Evolutionary conservation across 495 filamentous ascomycete species (phyloP).

Genomic region (Cenococcum geophilum): DNA sequence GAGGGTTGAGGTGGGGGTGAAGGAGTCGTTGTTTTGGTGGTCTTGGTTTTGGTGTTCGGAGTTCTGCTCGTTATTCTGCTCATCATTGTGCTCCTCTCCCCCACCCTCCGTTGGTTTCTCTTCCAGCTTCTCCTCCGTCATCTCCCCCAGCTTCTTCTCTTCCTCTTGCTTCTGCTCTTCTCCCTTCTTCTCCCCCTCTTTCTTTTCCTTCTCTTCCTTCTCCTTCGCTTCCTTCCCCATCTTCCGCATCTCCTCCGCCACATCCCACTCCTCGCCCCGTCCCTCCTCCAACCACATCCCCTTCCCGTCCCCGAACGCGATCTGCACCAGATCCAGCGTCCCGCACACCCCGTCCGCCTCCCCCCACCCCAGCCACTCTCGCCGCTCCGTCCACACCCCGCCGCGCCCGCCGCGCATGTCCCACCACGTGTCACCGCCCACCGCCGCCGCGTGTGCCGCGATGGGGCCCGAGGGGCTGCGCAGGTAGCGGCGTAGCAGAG

Average conservation of each 20-base stretch:
- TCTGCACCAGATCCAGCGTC: conserved; percentile 41
- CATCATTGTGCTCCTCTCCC: conserved; percentile 44
- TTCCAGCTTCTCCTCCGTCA: background rate
- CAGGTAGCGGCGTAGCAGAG: conserved; percentile 26
- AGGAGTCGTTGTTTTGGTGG: no score
- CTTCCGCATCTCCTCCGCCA: background rate
- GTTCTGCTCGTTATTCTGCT: background rate
- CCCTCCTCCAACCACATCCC: conserved; percentile 31
- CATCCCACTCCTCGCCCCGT: conserved; percentile 21
- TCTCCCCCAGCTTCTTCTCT: background rate
- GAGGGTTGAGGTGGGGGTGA: no score
- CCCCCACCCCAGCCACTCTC: conserved; percentile 49
- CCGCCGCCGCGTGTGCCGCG: conserved; percentile 42
- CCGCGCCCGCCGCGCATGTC: conserved; percentile 51
- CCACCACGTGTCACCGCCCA: conserved; percentile 50
- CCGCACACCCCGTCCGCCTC: conserved; percentile 44
- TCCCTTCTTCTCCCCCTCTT: background rate
- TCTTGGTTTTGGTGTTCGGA: no score
- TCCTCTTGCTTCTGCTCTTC: background rate
- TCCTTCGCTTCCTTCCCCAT: conserved; percentile 5
- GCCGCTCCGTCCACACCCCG: conserved; percentile 55
- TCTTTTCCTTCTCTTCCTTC: background rate
- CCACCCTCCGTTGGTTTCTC: conserved; percentile 20
- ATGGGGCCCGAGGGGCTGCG: conserved; percentile 42
- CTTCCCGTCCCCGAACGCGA: conserved; percentile 43